Percentiles rank a stretch among this genome's conserved stretches.
These are phyloP conservation scores for barley (Hordeum vulgare) DNA, from an alignment of 176 grass and related monocot genomes.

Conservation along the genomic window MorexV3_pseudomolecules_assembly NC_058521.1:498149692-498150191, in stretches of 20 bases:
- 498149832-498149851: not conserved
- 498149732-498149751: not conserved
- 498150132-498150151: conserved; percentile 22
- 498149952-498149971: not conserved
- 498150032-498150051: not conserved
- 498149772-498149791: not conserved
- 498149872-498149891: not conserved
- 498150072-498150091: conserved; percentile 18
- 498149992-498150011: not conserved
- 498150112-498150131: conserved; percentile 39
- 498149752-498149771: not conserved
- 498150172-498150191: conserved; percentile 17
- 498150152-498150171: conserved; percentile 31
- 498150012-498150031: not conserved
- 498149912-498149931: not conserved
- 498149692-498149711: not conserved
- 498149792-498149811: not conserved
- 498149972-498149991: not conserved
- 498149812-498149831: not conserved
- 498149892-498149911: not conserved
- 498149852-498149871: not conserved
- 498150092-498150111: conserved; percentile 6
- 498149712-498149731: not conserved
- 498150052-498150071: not conserved
- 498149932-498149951: not conserved